Conservation (phyloP, 2,329 filamentous ascomycete species). For the Sclerotinia minor region DNA sequence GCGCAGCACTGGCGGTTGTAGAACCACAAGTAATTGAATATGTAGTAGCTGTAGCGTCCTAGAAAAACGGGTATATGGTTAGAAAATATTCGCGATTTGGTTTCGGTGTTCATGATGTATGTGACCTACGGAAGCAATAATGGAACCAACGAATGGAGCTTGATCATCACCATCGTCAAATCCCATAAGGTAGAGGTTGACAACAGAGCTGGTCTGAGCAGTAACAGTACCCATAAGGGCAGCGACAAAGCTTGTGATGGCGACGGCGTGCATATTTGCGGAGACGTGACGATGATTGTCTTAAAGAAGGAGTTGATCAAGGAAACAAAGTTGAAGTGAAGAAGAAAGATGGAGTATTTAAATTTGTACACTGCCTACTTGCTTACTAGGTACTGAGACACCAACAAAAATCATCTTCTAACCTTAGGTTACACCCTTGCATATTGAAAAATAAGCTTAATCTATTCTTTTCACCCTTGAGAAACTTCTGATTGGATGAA, state of each 20-base stretch:
- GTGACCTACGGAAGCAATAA: slow-evolving; percentile 22
- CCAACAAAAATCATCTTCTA: background rate
- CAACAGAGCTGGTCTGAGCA: slow-evolving; percentile 6
- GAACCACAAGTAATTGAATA: slow-evolving; percentile 23
- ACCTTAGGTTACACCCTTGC: background rate
- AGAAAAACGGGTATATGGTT: background rate
- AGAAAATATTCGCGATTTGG: background rate
- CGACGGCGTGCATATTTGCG: slow-evolving; percentile 23
- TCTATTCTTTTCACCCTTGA: background rate
- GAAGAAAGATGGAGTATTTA: slow-evolving; percentile 6
- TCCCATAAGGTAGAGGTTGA: slow-evolving; percentile 17
- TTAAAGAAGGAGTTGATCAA: background rate
- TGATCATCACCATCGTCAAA: background rate
- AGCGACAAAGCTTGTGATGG: slow-evolving; percentile 15
- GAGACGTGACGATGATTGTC: background rate
- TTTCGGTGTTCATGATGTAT: background rate
- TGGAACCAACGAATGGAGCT: slow-evolving; percentile 9
- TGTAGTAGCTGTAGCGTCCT: slow-evolving; percentile 29
- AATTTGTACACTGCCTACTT: background rate
- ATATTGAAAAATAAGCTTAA: background rate
- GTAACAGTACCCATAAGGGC: slow-evolving; percentile 14
- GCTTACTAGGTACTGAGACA: background rate
- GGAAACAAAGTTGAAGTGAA: background rate
- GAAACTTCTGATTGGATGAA: background rate
- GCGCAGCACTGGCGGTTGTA: slow-evolving; percentile 27